Evolutionary conservation across 2,329 filamentous ascomycete species (phyloP), one percentile per base, ranked within the genome.

Genomic region (Cephalotrichum gorgonifer): DNA sequence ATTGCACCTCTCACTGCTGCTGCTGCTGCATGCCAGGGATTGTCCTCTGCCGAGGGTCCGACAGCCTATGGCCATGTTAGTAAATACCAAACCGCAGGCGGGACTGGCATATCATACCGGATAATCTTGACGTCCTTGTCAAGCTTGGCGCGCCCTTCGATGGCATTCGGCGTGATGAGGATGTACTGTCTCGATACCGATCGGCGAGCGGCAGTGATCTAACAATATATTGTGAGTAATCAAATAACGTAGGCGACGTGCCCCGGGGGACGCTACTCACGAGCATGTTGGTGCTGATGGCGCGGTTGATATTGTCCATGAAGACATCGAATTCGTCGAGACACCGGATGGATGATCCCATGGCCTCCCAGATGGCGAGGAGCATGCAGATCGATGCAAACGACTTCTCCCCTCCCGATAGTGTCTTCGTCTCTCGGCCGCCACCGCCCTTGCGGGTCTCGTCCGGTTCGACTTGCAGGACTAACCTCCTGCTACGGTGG

Each of bases 281-380:
- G 65, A 98, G 86, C 85, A 98, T 88, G 54, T 86, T 86, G 58
- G 95, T 95, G 62, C 88, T 94, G 57, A 94, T 86, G 50, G 86
- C 88, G 52, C 93, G 82, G 65, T 98, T 98, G 51, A 97, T 88
- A 56, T 85, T 88, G 66, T 98, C 93, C 93, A 98, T 98, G 73
- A 96, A 98, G 28, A 98, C 93, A 63, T 98, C 93, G 61, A 97
- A 98, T 66, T 98, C 93, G 66, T 98, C 93, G 48, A 98, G 74
- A 60, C 93, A 98, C 49, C 93, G 81, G 52, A 98, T 85, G 1
- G 90, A 91, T 17, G 89, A 94, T 11, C 93, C 91, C 85, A 98
- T 98, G 27, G 93, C 91, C 62, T 98, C 93, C 93, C 93, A 98
- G 17, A 98, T 84, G 2, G 89, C 81, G 28, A 98, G 75, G 49